Percentiles rank a stretch among this genome's conserved stretches.
These are phyloP conservation scores for Entophlyctis luteolus DNA, from an alignment of 192 early-diverging fungal genomes.

Conservation along the genomic window DNA sequence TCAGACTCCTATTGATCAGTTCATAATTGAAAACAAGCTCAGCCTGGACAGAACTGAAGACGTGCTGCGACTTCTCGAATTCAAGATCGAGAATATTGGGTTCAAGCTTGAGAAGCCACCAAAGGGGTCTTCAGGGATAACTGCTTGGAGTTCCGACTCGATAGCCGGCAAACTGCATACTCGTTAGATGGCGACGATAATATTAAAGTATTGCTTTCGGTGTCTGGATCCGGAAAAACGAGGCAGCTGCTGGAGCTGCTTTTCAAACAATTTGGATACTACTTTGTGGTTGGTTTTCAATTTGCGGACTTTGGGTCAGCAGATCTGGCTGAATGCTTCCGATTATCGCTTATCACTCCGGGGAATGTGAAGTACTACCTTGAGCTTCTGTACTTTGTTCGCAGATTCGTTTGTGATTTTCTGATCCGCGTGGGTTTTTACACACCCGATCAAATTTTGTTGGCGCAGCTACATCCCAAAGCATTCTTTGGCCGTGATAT, in stretches of 20 bases:
- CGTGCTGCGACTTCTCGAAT: no score
- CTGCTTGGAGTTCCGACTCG: constrained; percentile 23
- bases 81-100: no score
- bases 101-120: no score
- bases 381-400: constrained; percentile 28
- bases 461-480: constrained; percentile 27
- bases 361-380: background rate
- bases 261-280: constrained; percentile 11
- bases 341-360: background rate
- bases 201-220: constrained; percentile 22
- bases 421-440: constrained; percentile 18
- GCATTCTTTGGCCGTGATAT: constrained; percentile 28
- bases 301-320: constrained; percentile 15
- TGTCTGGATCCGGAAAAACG: constrained; percentile 28
- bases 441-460: constrained; percentile 21
- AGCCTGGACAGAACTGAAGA: no score
- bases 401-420: constrained; percentile 25
- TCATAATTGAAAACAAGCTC: no score
- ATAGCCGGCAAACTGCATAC: constrained; percentile 3
- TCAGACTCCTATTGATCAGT: no score
- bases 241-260: constrained; percentile 23
- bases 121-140: constrained; percentile 2
- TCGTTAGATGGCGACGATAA: background rate
- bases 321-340: background rate
- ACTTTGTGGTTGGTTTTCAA: background rate